Conservation (phyloP, 1,284 basidiomycete genomes). For the Trichosporon asahii region DNA sequence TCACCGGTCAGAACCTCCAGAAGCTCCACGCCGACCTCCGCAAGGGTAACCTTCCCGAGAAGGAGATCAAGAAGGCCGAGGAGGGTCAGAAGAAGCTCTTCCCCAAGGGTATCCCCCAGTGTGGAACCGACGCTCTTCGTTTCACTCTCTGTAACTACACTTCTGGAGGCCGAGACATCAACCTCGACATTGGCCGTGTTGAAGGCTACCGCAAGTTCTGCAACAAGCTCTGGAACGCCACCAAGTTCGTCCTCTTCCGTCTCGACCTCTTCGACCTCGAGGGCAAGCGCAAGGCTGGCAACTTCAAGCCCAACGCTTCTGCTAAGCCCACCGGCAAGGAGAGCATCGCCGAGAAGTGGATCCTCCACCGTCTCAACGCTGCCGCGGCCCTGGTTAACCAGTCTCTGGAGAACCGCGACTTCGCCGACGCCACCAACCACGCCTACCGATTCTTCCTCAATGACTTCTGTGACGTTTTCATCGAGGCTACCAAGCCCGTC, state of each 20-base stretch:
- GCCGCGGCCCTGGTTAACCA: constrained; percentile 75
- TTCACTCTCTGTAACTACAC: constrained; percentile 96
- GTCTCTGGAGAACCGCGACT: constrained; percentile 75
- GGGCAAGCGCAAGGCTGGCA: constrained; percentile 52
- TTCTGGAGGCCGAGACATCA: constrained; percentile 82
- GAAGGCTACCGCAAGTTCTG: constrained; percentile 99
- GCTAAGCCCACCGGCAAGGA: constrained; percentile 81
- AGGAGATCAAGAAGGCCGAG: constrained; percentile 87
- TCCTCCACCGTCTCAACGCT: constrained; percentile 86
- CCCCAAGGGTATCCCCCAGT: constrained; percentile 98
- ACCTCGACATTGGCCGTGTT: constrained; percentile 92
- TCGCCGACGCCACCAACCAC: constrained; percentile 82
- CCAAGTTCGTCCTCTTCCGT: constrained; percentile 96
- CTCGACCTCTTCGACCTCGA: constrained; percentile 60
- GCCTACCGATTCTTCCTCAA: constrained; percentile 97
- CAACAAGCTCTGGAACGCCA: constrained; percentile 99
- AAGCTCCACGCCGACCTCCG: constrained; percentile 82
- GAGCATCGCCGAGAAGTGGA: constrained; percentile 91
- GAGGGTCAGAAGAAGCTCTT: constrained; percentile 98
- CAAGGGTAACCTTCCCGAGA: constrained; percentile 90
- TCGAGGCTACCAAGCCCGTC: constrained; percentile 98
- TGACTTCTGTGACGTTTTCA: constrained; percentile 97
- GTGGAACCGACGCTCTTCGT: constrained; percentile 92
- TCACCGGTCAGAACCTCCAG: constrained; percentile 79
- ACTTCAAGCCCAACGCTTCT: constrained; percentile 69